phyloP scores from a whole-genome alignment of 208 protist species.

The Trypanosoma vivax region DNA sequence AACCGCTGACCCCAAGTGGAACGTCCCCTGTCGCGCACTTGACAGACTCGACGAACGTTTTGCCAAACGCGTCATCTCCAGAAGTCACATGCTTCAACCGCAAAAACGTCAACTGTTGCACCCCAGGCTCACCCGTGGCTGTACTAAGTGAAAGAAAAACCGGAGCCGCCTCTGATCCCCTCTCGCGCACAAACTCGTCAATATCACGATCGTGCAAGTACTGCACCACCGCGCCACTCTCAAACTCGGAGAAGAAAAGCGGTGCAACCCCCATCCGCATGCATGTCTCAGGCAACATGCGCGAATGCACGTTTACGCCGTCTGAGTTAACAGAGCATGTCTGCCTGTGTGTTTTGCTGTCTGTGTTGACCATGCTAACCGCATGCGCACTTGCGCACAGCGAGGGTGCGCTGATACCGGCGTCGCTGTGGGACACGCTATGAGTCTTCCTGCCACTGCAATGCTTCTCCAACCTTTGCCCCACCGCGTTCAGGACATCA shows the following conservation, averaged over 20 bases:
- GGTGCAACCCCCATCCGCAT: conserved; percentile 23
- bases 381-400: too few relatives aligned
- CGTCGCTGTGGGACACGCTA: background rate
- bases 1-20: too few relatives aligned
- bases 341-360: background rate
- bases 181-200: conserved; percentile 25
- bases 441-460: background rate
- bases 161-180: conserved; percentile 20
- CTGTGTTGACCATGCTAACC: too few relatives aligned
- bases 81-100: too few relatives aligned
- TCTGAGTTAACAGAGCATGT: background rate
- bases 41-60: too few relatives aligned
- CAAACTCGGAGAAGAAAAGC: conserved; percentile 53
- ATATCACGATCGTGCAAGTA: conserved; percentile 39
- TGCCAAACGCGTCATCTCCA: too few relatives aligned
- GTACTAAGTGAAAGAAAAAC: conserved; percentile 40
- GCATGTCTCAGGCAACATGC: background rate
- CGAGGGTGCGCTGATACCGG: too few relatives aligned
- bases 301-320: background rate
- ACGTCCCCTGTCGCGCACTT: too few relatives aligned
- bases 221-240: conserved; percentile 49
- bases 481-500: conserved; percentile 35
- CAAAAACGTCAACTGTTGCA: conserved; percentile 53
- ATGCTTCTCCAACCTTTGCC: background rate
- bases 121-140: conserved; percentile 39